Conservation (phyloP, 2,329 filamentous ascomycete genomes). For the Arthrobotrys megalospora region DNA sequence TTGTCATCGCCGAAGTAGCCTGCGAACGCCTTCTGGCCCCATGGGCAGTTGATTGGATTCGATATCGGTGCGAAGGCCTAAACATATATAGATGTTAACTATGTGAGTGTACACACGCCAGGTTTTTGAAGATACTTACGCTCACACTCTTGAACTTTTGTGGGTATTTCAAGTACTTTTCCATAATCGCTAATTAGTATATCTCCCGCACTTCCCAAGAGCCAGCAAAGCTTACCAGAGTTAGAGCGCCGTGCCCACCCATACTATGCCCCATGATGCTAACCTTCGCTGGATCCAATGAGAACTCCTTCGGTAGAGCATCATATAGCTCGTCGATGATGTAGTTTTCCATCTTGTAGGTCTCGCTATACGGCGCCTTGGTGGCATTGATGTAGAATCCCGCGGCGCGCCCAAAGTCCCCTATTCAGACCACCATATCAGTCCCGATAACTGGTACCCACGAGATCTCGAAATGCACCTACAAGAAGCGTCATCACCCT, state of each 20-base stretch:
- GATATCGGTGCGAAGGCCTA: slow-evolving; percentile 87
- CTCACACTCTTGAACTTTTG: slow-evolving; percentile 89
- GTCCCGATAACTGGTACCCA: not conserved
- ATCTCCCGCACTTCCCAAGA: not conserved
- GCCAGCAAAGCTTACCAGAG: slow-evolving; percentile 72
- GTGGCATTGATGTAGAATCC: slow-evolving; percentile 96
- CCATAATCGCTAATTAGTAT: slow-evolving; percentile 39
- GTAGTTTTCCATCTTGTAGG: slow-evolving; percentile 97
- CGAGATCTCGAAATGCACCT: slow-evolving; percentile 9
- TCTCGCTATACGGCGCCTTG: slow-evolving; percentile 78
- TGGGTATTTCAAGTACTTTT: slow-evolving; percentile 86
- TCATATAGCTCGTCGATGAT: slow-evolving; percentile 88
- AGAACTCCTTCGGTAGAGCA: slow-evolving; percentile 80
- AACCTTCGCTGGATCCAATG: slow-evolving; percentile 79
- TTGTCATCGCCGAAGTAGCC: slow-evolving; percentile 87
- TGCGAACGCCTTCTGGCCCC: slow-evolving; percentile 91
- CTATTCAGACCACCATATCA: not conserved
- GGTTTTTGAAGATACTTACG: slow-evolving; percentile 29
- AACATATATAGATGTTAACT: not conserved
- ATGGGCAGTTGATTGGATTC: slow-evolving; percentile 87
- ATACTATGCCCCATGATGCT: slow-evolving; percentile 95
- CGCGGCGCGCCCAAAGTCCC: slow-evolving; percentile 89
- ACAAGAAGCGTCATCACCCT: slow-evolving; percentile 87
- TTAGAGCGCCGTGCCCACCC: slow-evolving; percentile 96
- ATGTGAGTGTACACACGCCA: not conserved